Evolutionary conservation across 2,329 filamentous ascomycete genomes (phyloP).

Genomic region (Fusarium cicatricum): DNA sequence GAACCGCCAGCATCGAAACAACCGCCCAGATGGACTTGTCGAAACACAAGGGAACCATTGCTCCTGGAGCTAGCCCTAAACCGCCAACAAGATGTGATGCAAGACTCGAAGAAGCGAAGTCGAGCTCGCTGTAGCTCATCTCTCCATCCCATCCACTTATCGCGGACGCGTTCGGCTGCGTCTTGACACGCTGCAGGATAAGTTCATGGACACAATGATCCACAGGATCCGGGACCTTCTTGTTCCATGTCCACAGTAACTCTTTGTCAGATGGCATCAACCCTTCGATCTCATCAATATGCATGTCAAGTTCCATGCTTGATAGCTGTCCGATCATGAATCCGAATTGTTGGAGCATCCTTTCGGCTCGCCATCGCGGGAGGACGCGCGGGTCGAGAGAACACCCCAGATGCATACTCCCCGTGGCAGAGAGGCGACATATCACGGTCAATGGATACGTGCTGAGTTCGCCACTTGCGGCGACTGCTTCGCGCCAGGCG

Average conservation of each 20-base stretch:
- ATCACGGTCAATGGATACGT: constrained; percentile 11
- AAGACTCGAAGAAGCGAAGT: constrained; percentile 7
- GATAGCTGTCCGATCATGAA: constrained; percentile 4
- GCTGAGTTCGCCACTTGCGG: neutral
- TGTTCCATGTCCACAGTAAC: constrained; percentile 15
- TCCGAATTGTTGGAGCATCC: neutral
- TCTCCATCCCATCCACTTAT: constrained; percentile 19
- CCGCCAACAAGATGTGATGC: constrained; percentile 7
- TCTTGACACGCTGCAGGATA: neutral
- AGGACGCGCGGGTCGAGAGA: constrained; percentile 5
- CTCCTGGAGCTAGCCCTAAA: neutral
- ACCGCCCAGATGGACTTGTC: constrained; percentile 13
- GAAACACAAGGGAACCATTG: constrained; percentile 11
- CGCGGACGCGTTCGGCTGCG: constrained; percentile 3
- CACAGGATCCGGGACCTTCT: constrained; percentile 3
- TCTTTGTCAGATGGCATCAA: constrained; percentile 1
- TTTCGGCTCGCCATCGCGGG: constrained; percentile 13
- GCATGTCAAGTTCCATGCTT: neutral
- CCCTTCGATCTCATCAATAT: neutral
- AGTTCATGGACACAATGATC: constrained; percentile 12
- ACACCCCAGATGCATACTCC: constrained; percentile 7
- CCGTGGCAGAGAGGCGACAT: constrained; percentile 4
- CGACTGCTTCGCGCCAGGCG: constrained; percentile 1
- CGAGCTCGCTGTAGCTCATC: constrained; percentile 19
- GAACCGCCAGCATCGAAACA: constrained; percentile 10